A percentile compares a stretch with the other conserved stretches of the same genome.
phyloP scores from a whole-genome alignment of 768 basidiomycete genomes.

The Ramaria sp. region DNA sequence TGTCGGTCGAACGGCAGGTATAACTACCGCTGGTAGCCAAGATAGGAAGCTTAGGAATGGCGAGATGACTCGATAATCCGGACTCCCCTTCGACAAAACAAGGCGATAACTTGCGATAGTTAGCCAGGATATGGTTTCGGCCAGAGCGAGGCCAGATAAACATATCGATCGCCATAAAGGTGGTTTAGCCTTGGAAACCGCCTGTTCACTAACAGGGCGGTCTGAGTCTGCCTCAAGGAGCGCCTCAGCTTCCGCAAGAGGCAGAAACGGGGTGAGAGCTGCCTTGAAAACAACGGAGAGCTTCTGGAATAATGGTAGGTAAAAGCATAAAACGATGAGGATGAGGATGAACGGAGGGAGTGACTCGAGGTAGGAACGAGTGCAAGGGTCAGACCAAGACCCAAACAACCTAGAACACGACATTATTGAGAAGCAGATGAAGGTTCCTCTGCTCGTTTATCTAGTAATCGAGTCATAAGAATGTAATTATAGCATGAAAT shows the following conservation, averaged over 20 bases:
- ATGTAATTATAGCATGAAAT: too few species aligned
- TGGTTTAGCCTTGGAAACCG: conserved; percentile 10
- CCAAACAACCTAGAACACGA: not conserved
- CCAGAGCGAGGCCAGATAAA: conserved; percentile 45
- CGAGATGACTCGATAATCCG: conserved; percentile 25
- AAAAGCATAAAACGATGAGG: not conserved
- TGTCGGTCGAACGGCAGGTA: conserved; percentile 41
- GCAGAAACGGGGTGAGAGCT: conserved; percentile 10
- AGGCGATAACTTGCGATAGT: conserved; percentile 45
- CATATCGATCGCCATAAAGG: conserved; percentile 53
- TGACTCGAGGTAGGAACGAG: conserved; percentile 7
- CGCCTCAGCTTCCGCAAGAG: conserved; percentile 12
- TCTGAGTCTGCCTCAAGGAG: conserved; percentile 5
- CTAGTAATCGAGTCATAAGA: too few species aligned
- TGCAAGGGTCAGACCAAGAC: conserved; percentile 5
- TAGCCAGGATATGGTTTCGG: conserved; percentile 49
- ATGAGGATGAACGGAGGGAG: conserved; percentile 5
- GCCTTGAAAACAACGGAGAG: not conserved
- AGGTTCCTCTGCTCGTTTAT: too few species aligned
- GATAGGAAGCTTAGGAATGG: conserved; percentile 39
- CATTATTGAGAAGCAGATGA: not conserved
- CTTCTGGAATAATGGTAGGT: not conserved
- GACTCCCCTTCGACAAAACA: conserved; percentile 14
- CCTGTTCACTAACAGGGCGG: not conserved
- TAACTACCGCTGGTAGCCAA: conserved; percentile 59